These are phyloP conservation scores for Heliosperma pusillum DNA, from an alignment of 148 eudicot species.

Conservation along the genomic window DNA sequence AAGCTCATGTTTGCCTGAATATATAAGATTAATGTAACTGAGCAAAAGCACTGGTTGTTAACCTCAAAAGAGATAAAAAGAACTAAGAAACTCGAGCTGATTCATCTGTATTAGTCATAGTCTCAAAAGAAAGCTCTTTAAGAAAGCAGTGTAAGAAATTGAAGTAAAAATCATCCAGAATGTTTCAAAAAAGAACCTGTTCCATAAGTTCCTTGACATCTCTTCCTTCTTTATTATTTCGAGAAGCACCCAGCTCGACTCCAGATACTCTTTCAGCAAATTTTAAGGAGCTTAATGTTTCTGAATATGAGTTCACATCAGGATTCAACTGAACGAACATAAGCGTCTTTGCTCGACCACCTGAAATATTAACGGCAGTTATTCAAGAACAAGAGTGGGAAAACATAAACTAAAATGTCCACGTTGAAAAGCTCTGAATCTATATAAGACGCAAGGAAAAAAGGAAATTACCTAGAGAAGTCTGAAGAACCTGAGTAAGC, in stretches of 20 bases:
- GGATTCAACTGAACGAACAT: constrained; percentile 81
- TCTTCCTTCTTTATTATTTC: constrained; percentile 57
- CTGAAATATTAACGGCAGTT: constrained; percentile 31
- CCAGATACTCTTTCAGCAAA: constrained; percentile 82
- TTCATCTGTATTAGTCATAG: neutral
- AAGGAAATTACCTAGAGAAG: constrained; percentile 49
- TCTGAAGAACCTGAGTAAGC: constrained; percentile 78
- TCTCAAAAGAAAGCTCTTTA: neutral
- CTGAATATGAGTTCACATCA: constrained; percentile 50
- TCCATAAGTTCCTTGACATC: constrained; percentile 60
- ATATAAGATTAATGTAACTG: neutral
- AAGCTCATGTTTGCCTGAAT: neutral
- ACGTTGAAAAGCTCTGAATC: too few species aligned
- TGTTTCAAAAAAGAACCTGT: constrained; percentile 43
- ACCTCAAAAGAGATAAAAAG: neutral
- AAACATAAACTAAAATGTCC: neutral
- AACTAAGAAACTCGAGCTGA: too few species aligned
- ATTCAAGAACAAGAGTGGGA: neutral
- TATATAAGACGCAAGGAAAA: neutral
- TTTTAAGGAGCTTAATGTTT: constrained; percentile 60
- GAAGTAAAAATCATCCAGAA: neutral
- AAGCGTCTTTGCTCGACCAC: constrained; percentile 84
- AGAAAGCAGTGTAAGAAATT: neutral
- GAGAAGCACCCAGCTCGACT: constrained; percentile 76
- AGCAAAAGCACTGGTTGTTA: neutral